phyloP scores from a whole-genome alignment of 148 eudicot genomes.

The Tetragonia tetragonoides region DNA sequence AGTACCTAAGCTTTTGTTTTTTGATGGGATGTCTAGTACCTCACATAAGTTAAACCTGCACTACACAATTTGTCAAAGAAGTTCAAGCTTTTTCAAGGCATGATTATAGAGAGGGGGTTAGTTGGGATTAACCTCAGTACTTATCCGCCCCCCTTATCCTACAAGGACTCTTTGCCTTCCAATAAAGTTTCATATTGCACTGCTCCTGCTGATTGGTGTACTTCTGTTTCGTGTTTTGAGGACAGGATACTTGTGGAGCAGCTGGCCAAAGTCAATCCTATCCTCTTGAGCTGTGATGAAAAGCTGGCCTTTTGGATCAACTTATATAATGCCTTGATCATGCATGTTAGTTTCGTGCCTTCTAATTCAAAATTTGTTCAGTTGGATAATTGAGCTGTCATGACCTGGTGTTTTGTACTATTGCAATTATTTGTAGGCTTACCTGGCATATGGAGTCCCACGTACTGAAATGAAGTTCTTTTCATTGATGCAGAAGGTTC shows the following conservation, averaged over 20 bases:
- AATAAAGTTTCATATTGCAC: not conserved
- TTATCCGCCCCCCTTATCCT: too few relatives aligned
- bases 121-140: too few relatives aligned
- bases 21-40: too few relatives aligned
- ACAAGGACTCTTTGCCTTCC: not conserved
- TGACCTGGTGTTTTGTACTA: not conserved
- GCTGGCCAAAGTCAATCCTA: slow-evolving; percentile 38
- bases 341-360: slow-evolving; percentile 32
- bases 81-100: not conserved
- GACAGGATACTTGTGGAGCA: slow-evolving; percentile 42
- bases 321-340: slow-evolving; percentile 37
- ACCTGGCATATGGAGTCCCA: slow-evolving; percentile 39
- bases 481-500: slow-evolving; percentile 38
- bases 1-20: too few relatives aligned
- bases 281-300: slow-evolving; percentile 34
- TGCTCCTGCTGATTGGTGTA: slow-evolving; percentile 10
- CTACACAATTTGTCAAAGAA: not conserved
- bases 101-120: too few relatives aligned
- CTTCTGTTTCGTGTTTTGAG: slow-evolving; percentile 19
- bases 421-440: slow-evolving; percentile 27
- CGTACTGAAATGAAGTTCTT: slow-evolving; percentile 36
- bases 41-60: not conserved
- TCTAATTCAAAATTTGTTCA: not conserved
- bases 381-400: not conserved
- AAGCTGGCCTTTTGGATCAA: slow-evolving; percentile 43